phyloP scores from a whole-genome alignment of 2,329 filamentous ascomycete species.

The Anthostomella pinea region DNA sequence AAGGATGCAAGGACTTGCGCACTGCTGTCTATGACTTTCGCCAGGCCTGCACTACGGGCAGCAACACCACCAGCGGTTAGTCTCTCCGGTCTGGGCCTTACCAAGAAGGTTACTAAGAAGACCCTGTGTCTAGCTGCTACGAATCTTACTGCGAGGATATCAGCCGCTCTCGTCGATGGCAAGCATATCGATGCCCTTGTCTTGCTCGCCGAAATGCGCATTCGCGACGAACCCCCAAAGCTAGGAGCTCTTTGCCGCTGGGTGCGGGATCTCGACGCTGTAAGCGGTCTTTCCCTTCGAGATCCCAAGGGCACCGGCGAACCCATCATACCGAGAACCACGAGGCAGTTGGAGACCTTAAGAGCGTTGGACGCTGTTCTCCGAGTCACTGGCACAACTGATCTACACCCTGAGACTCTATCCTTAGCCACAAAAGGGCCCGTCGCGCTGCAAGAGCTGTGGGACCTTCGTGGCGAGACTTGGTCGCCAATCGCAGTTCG shows the following conservation, averaged over 20 bases:
- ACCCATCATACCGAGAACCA: constrained; percentile 44
- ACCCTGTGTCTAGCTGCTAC: constrained; percentile 48
- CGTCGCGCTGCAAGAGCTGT: constrained; percentile 57
- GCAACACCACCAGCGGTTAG: constrained; percentile 45
- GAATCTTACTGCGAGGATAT: constrained; percentile 65
- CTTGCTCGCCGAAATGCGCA: constrained; percentile 66
- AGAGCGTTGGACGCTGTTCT: constrained; percentile 62
- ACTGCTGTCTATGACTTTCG: constrained; percentile 68
- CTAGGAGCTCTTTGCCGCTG: constrained; percentile 68
- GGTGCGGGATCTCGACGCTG: constrained; percentile 68
- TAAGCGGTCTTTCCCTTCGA: constrained; percentile 64
- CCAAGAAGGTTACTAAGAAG: too few species aligned
- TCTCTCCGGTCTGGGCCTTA: constrained; percentile 4
- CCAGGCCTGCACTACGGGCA: constrained; percentile 64
- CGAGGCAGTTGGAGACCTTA: constrained; percentile 54
- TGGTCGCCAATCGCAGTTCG: constrained; percentile 45
- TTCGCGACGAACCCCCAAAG: constrained; percentile 63
- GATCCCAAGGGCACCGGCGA: too few species aligned
- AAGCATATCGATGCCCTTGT: constrained; percentile 64
- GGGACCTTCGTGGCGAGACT: constrained; percentile 55
- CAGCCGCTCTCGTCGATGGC: constrained; percentile 62
- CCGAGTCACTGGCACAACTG: constrained; percentile 60
- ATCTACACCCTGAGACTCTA: constrained; percentile 40
- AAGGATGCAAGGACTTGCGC: constrained; percentile 63
- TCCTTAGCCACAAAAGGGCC: constrained; percentile 39